These are phyloP conservation scores for Acer saccharum DNA, from an alignment of 345 rosid species.

Conservation along the genomic window DNA sequence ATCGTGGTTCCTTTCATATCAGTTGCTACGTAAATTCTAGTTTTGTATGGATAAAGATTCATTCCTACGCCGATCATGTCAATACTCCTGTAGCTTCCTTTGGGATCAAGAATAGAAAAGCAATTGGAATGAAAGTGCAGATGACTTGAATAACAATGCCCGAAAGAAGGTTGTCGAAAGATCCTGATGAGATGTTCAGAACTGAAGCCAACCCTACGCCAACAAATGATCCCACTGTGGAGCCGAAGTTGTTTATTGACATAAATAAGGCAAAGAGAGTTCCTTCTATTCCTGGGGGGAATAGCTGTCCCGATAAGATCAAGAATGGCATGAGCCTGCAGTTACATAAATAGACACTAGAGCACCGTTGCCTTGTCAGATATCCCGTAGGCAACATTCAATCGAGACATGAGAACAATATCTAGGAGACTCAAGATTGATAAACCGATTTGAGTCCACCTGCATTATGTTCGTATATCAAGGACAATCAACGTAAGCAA, in stretches of 20 bases:
- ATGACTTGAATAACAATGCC: slow-evolving; percentile 72
- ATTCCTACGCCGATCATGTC: slow-evolving; percentile 24
- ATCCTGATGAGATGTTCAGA: slow-evolving; percentile 79
- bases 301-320: slow-evolving; percentile 87
- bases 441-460: slow-evolving; percentile 80
- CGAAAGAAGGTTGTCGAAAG: slow-evolving; percentile 69
- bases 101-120: slow-evolving; percentile 79
- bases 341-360: slow-evolving; percentile 14
- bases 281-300: slow-evolving; percentile 98
- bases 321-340: slow-evolving; percentile 97
- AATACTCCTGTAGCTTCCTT: slow-evolving; percentile 89
- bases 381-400: slow-evolving; percentile 55
- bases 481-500: slow-evolving; percentile 8
- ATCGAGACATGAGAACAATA: slow-evolving; percentile 66
- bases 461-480: slow-evolving; percentile 39
- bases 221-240: slow-evolving; percentile 78
- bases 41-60: no score
- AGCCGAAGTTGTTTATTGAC: slow-evolving; percentile 91
- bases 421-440: slow-evolving; percentile 65
- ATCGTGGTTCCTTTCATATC: no score
- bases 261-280: slow-evolving; percentile 94
- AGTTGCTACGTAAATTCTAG: no score
- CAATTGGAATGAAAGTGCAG: slow-evolving; percentile 77
- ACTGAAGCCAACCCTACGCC: slow-evolving; percentile 91
- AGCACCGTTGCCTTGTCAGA: slow-evolving; percentile 91